Base-by-base conservation (phyloP, 257 asterid genomes). In the Cruciata laevipes region DNA sequence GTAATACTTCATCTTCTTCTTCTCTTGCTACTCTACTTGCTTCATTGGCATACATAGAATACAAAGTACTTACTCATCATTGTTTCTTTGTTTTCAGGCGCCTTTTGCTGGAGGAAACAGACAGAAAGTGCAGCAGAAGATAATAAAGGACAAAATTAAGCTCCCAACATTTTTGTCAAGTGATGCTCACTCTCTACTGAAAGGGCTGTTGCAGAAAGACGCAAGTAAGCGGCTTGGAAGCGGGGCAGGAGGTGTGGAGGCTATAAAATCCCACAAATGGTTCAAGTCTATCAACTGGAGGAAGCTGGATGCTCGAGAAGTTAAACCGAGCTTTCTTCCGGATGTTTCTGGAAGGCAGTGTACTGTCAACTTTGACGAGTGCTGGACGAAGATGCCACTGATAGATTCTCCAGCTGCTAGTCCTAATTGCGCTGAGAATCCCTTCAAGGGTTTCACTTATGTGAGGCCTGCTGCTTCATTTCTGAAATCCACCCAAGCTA, bases 151-250 rank as follows among this genome's bases (percentile, higher is more conserved):
- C 77, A 85, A 82, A 81, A 32, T 87, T 70, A 89, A 85, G 81
- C 83, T 89, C 73, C 95, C 96, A 4, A 57, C 86, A 25, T 89
- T 67, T 80, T 74, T 89, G 78, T 76, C 96, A 4, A 81, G 90
- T 53, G 95, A 89, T 25, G 95, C 87, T 42, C 96, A 89, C 75
- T 83, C 95, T 12, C 69, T 89, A 63, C 52, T 89, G 57, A 89
- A 89, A 80, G 96, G 90, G 90, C 82, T 87, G 63, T 83, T 89
- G 61, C 86, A 83, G 55, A 89, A 84, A 84, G 95, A 89, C 24
- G 75, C 83, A 27, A 75, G 68, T 69, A 87, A 56, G 71, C 90
- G 95, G 61, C 74, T 87, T 3, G 95, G 95, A 55, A 76, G 77
- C 61, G 86, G 96, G 31, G 70, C 76, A 65, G 71, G 55, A 59